Evolutionary conservation across 169 alveolate genomes (phyloP).

Genomic region (Amoebophrya sp.): DNA sequence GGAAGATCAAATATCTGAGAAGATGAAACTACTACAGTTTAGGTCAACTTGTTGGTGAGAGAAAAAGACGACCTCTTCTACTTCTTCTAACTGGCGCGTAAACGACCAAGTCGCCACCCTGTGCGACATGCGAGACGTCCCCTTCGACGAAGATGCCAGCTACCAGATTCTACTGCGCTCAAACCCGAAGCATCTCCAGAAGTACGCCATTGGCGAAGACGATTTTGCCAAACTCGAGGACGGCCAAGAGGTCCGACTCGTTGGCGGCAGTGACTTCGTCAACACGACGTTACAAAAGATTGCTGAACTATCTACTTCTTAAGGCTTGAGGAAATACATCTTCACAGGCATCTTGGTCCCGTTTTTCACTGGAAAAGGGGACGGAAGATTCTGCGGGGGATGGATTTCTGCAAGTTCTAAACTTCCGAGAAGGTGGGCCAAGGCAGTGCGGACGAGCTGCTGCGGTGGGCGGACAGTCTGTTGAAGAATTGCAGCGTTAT

Average conservation of each 20-base stretch:
- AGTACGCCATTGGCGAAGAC: neutral
- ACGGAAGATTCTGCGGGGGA: neutral
- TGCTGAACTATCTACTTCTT: neutral
- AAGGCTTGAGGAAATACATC: too few species aligned
- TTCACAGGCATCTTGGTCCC: too few species aligned
- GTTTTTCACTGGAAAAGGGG: too few species aligned
- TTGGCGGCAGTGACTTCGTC: neutral
- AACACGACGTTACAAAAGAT: neutral
- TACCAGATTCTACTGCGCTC: neutral
- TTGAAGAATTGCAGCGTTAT: neutral
- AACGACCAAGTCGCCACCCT: neutral
- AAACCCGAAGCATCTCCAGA: neutral
- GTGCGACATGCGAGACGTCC: conserved; percentile 7
- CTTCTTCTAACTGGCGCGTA: too few species aligned
- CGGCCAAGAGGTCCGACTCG: neutral
- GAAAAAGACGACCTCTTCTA: too few species aligned
- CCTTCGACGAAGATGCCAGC: conserved; percentile 6
- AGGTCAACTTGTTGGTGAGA: too few species aligned
- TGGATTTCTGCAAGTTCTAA: neutral
- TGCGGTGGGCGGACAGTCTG: neutral
- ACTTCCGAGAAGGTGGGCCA: neutral
- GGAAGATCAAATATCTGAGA: too few species aligned
- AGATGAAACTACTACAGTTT: too few species aligned
- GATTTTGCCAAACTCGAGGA: neutral
- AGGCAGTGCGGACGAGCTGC: neutral